Percentiles rank a stretch among this genome's conserved stretches.
These are phyloP conservation scores for Boletus pseudopeckii DNA, from an alignment of 768 basidiomycete genomes.

Conservation along the genomic window DNA sequence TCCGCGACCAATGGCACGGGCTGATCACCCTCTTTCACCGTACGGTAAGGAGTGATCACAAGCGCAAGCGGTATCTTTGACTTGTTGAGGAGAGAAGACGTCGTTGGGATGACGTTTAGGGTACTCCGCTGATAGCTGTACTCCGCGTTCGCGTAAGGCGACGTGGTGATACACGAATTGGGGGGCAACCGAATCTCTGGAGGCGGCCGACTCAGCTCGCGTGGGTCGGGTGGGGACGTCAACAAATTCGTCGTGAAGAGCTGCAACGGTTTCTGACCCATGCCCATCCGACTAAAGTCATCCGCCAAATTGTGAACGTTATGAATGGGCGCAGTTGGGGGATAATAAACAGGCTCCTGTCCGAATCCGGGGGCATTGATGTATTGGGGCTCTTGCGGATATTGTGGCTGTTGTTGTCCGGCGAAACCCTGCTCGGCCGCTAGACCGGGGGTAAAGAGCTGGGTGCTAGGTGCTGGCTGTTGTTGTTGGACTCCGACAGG, in stretches of 20 bases:
- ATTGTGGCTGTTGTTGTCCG: constrained; percentile 54
- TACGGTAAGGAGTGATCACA: constrained; percentile 87
- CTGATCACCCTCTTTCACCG: constrained; percentile 77
- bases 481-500: constrained; percentile 32
- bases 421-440: constrained; percentile 66
- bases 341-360: constrained; percentile 41
- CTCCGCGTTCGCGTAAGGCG: constrained; percentile 80
- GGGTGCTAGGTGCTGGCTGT: constrained; percentile 39
- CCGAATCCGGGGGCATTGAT: constrained; percentile 43
- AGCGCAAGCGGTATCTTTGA: constrained; percentile 88
- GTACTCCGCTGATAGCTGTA: constrained; percentile 90
- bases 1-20: constrained; percentile 89
- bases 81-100: constrained; percentile 82
- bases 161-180: constrained; percentile 73
- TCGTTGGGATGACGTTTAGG: constrained; percentile 89
- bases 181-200: constrained; percentile 90
- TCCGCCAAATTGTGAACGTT: constrained; percentile 57
- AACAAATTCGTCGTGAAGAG: constrained; percentile 89
- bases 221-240: constrained; percentile 88
- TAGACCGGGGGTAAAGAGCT: constrained; percentile 86
- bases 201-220: constrained; percentile 74
- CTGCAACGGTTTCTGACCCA: constrained; percentile 76
- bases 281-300: constrained; percentile 88
- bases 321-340: constrained; percentile 44
- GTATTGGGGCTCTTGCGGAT: constrained; percentile 43